A percentile compares a stretch with the other conserved stretches of the same genome.
Evolutionary conservation across 1,139 yeast genomes (phyloP).

Genomic region (Yamadazyma sp.): DNA sequence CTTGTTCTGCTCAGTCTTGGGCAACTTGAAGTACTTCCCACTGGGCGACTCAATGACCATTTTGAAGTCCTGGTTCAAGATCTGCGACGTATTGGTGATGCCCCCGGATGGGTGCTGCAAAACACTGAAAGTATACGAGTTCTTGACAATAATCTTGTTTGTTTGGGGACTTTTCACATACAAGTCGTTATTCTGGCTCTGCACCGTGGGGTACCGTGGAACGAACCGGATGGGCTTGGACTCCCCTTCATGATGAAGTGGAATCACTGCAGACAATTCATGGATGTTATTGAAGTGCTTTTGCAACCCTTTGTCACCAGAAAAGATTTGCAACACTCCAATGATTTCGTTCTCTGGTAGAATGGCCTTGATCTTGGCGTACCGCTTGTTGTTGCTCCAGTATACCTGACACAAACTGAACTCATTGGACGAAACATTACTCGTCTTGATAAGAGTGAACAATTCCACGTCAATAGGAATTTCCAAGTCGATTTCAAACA

Average conservation of each 20-base stretch:
- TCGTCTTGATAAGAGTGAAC: constrained; percentile 53
- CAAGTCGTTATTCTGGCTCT: constrained; percentile 68
- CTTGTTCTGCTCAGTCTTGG: constrained; percentile 42
- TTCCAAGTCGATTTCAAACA: constrained; percentile 73
- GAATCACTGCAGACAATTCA: constrained; percentile 74
- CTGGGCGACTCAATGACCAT: constrained; percentile 81
- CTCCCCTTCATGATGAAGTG: constrained; percentile 72
- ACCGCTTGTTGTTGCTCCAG: constrained; percentile 65
- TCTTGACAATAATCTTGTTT: constrained; percentile 53
- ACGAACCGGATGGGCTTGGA: constrained; percentile 61
- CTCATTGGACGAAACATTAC: constrained; percentile 51
- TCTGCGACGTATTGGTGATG: constrained; percentile 34
- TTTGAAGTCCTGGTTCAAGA: constrained; percentile 46
- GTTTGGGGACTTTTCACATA: constrained; percentile 87
- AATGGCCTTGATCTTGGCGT: constrained; percentile 76
- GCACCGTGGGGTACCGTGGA: constrained; percentile 69
- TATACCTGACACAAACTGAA: constrained; percentile 72
- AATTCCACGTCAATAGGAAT: constrained; percentile 71
- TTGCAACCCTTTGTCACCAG: constrained; percentile 67
- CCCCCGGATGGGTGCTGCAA: constrained; percentile 66
- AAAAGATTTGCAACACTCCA: constrained; percentile 76
- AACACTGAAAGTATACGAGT: constrained; percentile 63
- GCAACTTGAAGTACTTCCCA: constrained; percentile 69
- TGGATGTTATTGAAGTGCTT: constrained; percentile 60
- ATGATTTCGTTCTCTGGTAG: constrained; percentile 66